Evolutionary conservation across 2,329 filamentous ascomycete species (phyloP).

Genomic region (Aaosphaeria arxii): DNA sequence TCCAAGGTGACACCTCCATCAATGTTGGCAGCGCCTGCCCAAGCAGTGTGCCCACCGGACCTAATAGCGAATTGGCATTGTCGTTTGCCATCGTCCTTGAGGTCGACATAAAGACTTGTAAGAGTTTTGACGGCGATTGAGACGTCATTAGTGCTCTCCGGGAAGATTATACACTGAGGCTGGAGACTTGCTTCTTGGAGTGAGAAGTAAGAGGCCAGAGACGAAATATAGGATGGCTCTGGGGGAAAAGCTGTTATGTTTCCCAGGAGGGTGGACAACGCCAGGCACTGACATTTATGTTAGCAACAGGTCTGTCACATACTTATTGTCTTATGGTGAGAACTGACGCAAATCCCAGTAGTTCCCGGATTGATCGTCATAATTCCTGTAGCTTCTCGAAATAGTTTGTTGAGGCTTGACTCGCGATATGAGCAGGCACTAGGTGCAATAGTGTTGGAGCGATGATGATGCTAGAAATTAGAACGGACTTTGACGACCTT

Average conservation of each 20-base stretch:
- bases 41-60: constrained; percentile 7
- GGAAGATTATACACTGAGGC: neutral
- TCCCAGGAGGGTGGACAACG: neutral
- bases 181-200: neutral
- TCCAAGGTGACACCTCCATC: constrained; percentile 13
- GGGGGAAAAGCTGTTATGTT: neutral
- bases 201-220: constrained; percentile 1
- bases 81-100: neutral
- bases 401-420: too few species aligned
- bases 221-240: neutral
- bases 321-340: too few species aligned
- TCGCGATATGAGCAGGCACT: too few species aligned
- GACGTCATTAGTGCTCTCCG: constrained; percentile 1
- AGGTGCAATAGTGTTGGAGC: too few species aligned
- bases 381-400: too few species aligned
- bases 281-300: neutral
- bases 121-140: constrained; percentile 1
- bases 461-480: too few species aligned
- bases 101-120: neutral
- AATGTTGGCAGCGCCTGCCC: constrained; percentile 10
- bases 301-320: too few species aligned
- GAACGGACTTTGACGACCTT: too few species aligned
- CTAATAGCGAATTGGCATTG: constrained; percentile 7
- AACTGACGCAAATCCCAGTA: too few species aligned
- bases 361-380: too few species aligned